A percentile compares a stretch with the other conserved stretches of the same genome.
Evolutionary conservation across 345 rosid species (phyloP).

Genomic region (Ceriops zippeliana): DNA sequence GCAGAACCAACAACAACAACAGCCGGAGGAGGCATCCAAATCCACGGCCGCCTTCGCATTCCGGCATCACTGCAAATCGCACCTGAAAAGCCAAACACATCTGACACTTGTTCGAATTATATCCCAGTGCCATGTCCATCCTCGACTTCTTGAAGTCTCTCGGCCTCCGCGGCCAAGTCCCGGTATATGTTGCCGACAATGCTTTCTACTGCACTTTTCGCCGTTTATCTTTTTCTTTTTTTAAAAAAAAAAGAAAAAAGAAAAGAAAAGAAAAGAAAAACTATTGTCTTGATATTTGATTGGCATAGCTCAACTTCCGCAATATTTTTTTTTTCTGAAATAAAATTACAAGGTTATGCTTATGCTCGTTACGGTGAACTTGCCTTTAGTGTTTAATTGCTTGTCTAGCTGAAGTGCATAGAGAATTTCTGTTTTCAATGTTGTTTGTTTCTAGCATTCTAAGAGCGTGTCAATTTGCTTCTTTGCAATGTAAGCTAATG

Average conservation of each 20-base stretch:
- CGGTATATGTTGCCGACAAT: slow-evolving; percentile 19
- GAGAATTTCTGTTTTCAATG: no score
- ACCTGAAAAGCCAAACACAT: slow-evolving; percentile 40
- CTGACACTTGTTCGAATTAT: slow-evolving; percentile 42
- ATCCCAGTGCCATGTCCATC: slow-evolving; percentile 42
- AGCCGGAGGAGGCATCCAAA: no score
- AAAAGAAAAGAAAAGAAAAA: no score
- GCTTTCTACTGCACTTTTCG: background rate
- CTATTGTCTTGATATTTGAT: no score
- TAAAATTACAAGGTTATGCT: no score
- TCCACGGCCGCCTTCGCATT: slow-evolving; percentile 4
- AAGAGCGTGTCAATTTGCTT: background rate
- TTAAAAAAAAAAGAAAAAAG: no score
- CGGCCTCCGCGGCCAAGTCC: slow-evolving; percentile 28
- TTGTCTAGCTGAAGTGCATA: no score
- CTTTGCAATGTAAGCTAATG: slow-evolving; percentile 4
- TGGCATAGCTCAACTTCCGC: no score
- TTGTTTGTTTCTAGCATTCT: background rate
- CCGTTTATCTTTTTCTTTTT: background rate
- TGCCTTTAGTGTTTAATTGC: no score
- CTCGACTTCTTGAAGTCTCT: slow-evolving; percentile 37
- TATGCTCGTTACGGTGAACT: no score
- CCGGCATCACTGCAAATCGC: slow-evolving; percentile 25
- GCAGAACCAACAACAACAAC: background rate
- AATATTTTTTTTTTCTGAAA: no score